Base-by-base conservation (phyloP, 495 filamentous ascomycete species). In the Trichoderma erinaceum region DNA sequence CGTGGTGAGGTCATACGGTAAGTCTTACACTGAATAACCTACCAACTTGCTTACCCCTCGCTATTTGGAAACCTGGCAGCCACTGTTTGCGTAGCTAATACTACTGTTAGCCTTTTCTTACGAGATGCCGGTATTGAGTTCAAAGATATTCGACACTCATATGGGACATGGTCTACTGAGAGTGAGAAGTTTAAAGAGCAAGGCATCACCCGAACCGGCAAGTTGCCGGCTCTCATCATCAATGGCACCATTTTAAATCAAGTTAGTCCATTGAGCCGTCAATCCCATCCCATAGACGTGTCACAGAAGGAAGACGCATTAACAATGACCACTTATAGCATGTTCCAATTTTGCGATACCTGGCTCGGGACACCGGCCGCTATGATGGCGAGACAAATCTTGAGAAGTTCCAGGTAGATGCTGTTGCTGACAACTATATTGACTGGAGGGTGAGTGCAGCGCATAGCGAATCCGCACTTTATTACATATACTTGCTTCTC, bases 201-300 rank as follows among this genome's bases (percentile, higher is more conserved):
- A 23, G 48, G 48, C 48, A 52, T 52, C n/a, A 52, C 48, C 21
- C 48, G 48, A 52, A 52, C 48, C 10, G 48, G 48, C 48, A 52
- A 52, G 48, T 18, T 52, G 48, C 48, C 48, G 7, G 48, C 48
- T 18, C 48, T 52, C n/a, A 21, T 52, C 18, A 52, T 52, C n/a
- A 52, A 52, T 8, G 48, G 48, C n/a, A 7, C 21, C 21, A 23
- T 23, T 11, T 11, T 52, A 0, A 52, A 52, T 11, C 48, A 52
- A 23, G 48, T 52, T 23, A 52, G 48, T 52, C 35, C 35, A 38
- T 7, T 10, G 18, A 23, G 4, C 4, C n/a, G 21, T 21, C 48
- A 18, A 23, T 6, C 10, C 18, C 48, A 23, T 21, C 21, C 46
- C 15, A n/a, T 52, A 5, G 18, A 8, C 0, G 10, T 11, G 6